Base-by-base conservation (phyloP, 176 grass and related monocot genomes). In the Stipa capillata region DNA sequence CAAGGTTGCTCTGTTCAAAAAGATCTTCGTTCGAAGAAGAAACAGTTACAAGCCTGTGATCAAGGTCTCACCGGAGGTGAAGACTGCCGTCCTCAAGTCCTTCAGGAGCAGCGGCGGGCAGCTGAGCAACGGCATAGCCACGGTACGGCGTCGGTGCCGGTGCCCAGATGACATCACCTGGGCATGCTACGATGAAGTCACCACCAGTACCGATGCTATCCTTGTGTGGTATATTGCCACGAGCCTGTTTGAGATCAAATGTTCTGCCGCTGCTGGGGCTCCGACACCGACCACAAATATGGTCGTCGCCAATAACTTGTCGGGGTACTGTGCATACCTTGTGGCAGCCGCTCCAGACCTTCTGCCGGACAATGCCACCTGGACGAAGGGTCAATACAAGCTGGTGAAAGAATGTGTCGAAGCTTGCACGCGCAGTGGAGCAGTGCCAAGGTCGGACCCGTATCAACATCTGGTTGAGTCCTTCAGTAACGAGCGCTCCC, bases 311-410 rank as follows among this genome's bases (percentile, higher is more conserved):
- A 3, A 20, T 0, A 4, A 20, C 71, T 74, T 74, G 71, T 74
- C 71, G 12, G 32, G 49, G 29, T 74, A 74, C 32, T 74, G 71
- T 28, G 6, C 11, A 9, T 25, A 74, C 49, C 71, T 74, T 20
- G 71, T 74, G 50, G 71, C 71, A 9, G n/a, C 23, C 12, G 71
- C 47, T n/a, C 71, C 71, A 13, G 71, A 74, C 1, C 71, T 74
- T 18, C 71, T 40, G 18, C 49, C 71, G 6, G 49, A 73, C 71
- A 39, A 55, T 1, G 34, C 71, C 7, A 20, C 13, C 32, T 73
- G 71, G 71, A 55, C 48, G 2, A 73, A 23, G 20, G 20, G 11
- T 5, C 51, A 6, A 2, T 57, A 56, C 51, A 2, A 56, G 50
- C 12, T 0, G 3, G 34, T 74, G 50, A 74, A 53, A 11, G 2